A percentile compares a stretch with the other conserved stretches of the same genome.
phyloP scores from a whole-genome alignment of 2,329 filamentous ascomycete genomes.

The Hymenoscyphus occultus region DNA sequence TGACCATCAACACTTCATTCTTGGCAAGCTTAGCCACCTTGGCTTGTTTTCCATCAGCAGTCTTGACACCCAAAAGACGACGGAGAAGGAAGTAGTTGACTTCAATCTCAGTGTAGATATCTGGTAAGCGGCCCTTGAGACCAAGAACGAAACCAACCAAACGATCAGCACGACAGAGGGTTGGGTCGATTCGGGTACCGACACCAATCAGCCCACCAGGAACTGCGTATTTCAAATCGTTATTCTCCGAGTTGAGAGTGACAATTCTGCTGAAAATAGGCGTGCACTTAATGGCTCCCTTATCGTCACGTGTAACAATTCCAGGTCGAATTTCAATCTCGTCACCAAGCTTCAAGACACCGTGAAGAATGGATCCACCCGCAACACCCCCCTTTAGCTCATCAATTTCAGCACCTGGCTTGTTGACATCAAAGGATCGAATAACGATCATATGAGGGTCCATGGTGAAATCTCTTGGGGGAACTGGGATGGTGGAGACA shows the following conservation, averaged over 20 bases:
- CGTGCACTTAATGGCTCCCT: conserved; percentile 91
- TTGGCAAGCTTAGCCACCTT: conserved; percentile 98
- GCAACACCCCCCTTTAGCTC: conserved; percentile 98
- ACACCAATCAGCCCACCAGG: conserved; percentile 98
- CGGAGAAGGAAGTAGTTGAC: conserved; percentile 99
- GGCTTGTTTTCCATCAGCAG: conserved; percentile 96
- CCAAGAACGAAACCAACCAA: conserved; percentile 97
- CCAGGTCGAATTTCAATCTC: conserved; percentile 99
- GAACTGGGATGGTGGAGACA: conserved; percentile 91
- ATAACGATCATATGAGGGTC: conserved; percentile 99
- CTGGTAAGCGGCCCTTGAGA: conserved; percentile 86
- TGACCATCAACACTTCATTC: conserved; percentile 99
- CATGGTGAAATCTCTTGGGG: conserved; percentile 82
- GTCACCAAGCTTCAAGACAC: conserved; percentile 93
- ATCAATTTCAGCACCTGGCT: conserved; percentile 97
- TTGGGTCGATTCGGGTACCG: conserved; percentile 94
- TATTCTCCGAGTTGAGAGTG: conserved; percentile 94
- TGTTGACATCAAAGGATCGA: conserved; percentile 99
- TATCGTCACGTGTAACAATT: conserved; percentile 93
- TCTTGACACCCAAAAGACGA: conserved; percentile 92
- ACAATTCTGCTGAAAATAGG: conserved; percentile 96
- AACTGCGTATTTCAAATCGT: conserved; percentile 97
- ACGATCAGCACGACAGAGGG: conserved; percentile 97
- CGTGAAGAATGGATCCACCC: conserved; percentile 92
- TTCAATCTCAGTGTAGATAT: conserved; percentile 97